Evolutionary conservation across 805 yeast species (phyloP).

Genomic region (Ogataea nitratoaversa): DNA sequence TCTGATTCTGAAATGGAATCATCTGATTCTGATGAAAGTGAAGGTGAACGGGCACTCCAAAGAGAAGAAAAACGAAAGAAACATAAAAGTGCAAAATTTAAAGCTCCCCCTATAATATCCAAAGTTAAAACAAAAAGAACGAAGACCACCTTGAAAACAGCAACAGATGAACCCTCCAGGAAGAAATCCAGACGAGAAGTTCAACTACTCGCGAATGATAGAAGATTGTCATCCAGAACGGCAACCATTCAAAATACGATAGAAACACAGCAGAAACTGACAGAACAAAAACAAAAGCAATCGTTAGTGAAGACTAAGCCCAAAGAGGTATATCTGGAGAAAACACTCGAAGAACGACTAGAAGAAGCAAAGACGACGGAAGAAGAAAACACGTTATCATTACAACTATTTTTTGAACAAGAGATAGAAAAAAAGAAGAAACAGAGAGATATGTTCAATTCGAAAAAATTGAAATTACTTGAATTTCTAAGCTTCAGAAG

Average conservation of each 20-base stretch:
- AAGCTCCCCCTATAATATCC: constrained; percentile 25
- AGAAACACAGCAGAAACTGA: constrained; percentile 68
- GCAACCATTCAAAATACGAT: constrained; percentile 75
- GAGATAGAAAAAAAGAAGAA: constrained; percentile 76
- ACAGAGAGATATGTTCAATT: constrained; percentile 68
- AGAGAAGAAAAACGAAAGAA: constrained; percentile 25
- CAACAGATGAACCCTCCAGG: constrained; percentile 27
- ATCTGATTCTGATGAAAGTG: constrained; percentile 57
- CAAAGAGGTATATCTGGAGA: constrained; percentile 36
- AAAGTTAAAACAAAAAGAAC: constrained; percentile 25
- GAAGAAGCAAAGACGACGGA: constrained; percentile 90
- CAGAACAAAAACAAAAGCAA: constrained; percentile 61
- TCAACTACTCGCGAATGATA: constrained; percentile 35
- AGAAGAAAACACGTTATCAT: constrained; percentile 62
- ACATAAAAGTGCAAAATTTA: constrained; percentile 40
- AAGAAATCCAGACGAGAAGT: constrained; percentile 13
- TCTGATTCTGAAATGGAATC: constrained; percentile 51
- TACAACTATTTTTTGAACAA: constrained; percentile 76
- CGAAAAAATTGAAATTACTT: constrained; percentile 56
- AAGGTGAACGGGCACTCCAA: constrained; percentile 36
- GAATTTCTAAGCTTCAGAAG: constrained; percentile 55
- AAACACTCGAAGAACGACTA: constrained; percentile 68
- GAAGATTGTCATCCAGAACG: constrained; percentile 74
- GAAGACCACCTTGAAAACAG: constrained; percentile 10
- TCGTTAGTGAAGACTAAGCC: constrained; percentile 21